Evolutionary conservation across 768 basidiomycete species (phyloP).

Genomic region (Crepidotus variabilis): DNA sequence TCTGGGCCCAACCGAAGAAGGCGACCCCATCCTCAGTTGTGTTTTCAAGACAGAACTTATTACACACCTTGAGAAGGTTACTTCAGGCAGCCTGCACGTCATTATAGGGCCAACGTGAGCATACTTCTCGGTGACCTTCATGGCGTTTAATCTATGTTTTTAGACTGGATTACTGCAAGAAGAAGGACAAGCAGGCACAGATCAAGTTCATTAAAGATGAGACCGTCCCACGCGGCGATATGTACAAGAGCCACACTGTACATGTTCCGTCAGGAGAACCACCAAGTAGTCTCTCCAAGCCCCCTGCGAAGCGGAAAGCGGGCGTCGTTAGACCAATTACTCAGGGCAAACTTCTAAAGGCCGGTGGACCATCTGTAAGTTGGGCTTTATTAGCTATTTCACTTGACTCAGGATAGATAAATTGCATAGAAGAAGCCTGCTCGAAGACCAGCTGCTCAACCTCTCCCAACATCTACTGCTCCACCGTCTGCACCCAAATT

Average conservation of each 20-base stretch:
- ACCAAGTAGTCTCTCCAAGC: conserved; percentile 73
- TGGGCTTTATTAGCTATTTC: neutral
- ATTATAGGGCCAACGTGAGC: conserved; percentile 75
- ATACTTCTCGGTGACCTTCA: neutral
- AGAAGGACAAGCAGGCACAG: conserved; percentile 90
- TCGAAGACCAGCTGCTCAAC: conserved; percentile 59
- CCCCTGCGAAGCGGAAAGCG: conserved; percentile 83
- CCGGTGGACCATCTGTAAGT: conserved; percentile 66
- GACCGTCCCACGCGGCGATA: conserved; percentile 68
- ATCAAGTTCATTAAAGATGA: conserved; percentile 93
- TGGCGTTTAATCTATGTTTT: neutral
- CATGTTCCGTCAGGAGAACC: conserved; percentile 88
- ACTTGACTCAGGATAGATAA: conserved; percentile 4
- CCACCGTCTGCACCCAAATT: conserved; percentile 13
- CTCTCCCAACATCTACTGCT: conserved; percentile 48
- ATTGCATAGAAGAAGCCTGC: conserved; percentile 41
- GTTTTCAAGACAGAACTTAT: conserved; percentile 95
- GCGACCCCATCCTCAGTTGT: conserved; percentile 89
- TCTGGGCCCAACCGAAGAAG: conserved; percentile 79
- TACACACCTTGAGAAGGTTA: conserved; percentile 76
- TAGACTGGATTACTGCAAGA: conserved; percentile 89
- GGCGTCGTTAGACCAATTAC: conserved; percentile 85
- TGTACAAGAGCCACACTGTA: conserved; percentile 92
- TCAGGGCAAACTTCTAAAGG: conserved; percentile 73
- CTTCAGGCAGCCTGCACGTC: conserved; percentile 71